These are phyloP conservation scores for Trichaptum fuscoviolaceum DNA, from an alignment of 768 basidiomycete genomes.

Conservation along the genomic window DNA sequence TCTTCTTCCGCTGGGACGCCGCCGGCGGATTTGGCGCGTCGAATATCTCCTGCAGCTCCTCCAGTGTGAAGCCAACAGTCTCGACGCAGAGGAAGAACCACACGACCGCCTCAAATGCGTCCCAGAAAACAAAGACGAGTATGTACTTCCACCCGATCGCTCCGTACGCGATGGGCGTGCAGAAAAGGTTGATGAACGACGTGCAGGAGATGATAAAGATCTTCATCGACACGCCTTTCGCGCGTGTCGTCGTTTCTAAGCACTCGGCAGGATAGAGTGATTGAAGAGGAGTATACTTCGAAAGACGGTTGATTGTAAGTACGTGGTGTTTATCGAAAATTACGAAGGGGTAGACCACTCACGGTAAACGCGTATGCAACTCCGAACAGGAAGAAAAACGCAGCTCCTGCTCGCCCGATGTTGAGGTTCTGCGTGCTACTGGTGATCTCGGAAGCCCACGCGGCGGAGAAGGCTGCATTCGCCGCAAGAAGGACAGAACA, in stretches of 20 bases:
- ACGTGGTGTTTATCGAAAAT: not conserved
- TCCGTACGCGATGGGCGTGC: constrained; percentile 19
- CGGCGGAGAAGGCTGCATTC: constrained; percentile 19
- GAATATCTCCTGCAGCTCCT: constrained; percentile 13
- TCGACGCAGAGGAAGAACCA: constrained; percentile 13
- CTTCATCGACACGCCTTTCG: constrained; percentile 27
- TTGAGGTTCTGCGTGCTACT: not conserved
- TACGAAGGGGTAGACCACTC: constrained; percentile 14
- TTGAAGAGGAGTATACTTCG: constrained; percentile 5
- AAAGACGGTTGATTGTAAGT: not conserved
- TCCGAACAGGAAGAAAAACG: constrained; percentile 26
- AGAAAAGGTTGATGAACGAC: constrained; percentile 29
- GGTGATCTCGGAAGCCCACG: constrained; percentile 12
- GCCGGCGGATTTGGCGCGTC: constrained; percentile 7
- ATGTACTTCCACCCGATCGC: constrained; percentile 6
- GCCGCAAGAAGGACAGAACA: constrained; percentile 18
- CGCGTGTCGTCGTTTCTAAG: constrained; percentile 28
- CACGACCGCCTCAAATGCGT: constrained; percentile 8
- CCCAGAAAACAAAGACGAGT: constrained; percentile 11
- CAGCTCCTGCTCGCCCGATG: constrained; percentile 20
- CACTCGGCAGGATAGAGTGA: constrained; percentile 27
- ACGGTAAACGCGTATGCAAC: constrained; percentile 25
- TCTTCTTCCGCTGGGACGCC: constrained; percentile 10
- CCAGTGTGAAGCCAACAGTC: constrained; percentile 9
- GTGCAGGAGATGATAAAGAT: constrained; percentile 11